Evolutionary conservation across 306 rosid species (phyloP), one percentile per base, ranked within the genome.

Genomic region (Gillenia trifoliata): DNA sequence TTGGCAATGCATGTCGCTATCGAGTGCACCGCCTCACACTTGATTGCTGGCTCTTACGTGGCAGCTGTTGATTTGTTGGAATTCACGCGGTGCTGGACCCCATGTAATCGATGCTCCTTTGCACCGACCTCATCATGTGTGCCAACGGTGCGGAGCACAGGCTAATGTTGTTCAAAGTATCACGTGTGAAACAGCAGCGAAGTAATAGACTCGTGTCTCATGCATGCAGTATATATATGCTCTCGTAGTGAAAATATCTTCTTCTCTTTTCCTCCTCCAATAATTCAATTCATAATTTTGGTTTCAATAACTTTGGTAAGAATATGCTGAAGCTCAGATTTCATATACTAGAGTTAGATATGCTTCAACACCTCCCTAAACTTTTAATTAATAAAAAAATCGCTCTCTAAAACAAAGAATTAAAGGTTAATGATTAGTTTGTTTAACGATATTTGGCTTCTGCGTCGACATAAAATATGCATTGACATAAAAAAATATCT

Each of bases 11-110:
- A 65, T 16, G 83, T 81, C 86, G 43, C 59, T 67, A 52, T 78
- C 77, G 3, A 25, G 66, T 55, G 70, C 79, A 22, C 86, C 88
- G 84, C 43, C 86, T 86, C 86, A 66, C 84, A 49, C 66, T 69
- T 23, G 75, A 76, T 66, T 81, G 77, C 38, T 70, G 31, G 11
- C 0, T 17, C 17, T 11, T 8, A 73, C 82, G 84, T 78, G 87
- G 15, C 84, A 25, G 6, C 26, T 7, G 11, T 9, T 28, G 29
- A 63, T 73, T 81, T 22, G 83, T 11, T 3, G 0, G 26, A 31
- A 9, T 23, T 20, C 12, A 64, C 43, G 29, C 60, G 8, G 31
- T n/a, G 56, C 8, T 73, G 52, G 80, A 30, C 36, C 23, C 73
- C 61, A 47, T 23, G 5, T 8, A n/a, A 33, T n/a, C 30, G 17